Percentiles rank a stretch among this genome's conserved stretches.
phyloP scores from a whole-genome alignment of 73 alveolate genomes.

The Effrenium voratum region DNA sequence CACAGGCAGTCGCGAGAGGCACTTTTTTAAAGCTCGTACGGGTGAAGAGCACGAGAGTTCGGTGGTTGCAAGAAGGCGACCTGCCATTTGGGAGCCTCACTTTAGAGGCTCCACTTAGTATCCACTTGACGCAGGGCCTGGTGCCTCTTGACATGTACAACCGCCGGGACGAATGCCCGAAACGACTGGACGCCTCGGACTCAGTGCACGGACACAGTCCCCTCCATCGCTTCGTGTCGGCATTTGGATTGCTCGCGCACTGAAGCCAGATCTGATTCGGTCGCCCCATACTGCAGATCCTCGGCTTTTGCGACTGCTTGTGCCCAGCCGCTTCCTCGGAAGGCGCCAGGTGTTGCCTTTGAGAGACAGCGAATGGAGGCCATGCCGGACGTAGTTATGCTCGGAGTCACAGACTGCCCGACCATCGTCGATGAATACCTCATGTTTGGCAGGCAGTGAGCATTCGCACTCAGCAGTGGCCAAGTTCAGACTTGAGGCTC shows the following conservation, averaged over 20 bases:
- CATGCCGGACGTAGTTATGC: background rate
- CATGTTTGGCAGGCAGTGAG: conserved; percentile 50
- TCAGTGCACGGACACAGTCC: background rate
- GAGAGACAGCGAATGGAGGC: background rate
- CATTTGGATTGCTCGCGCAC: too few relatives aligned
- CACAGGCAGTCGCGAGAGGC: too few relatives aligned
- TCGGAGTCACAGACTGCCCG: conserved; percentile 50
- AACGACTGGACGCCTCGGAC: conserved; percentile 42
- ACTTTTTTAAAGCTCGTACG: too few relatives aligned
- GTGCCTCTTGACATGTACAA: conserved; percentile 56
- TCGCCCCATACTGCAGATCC: background rate
- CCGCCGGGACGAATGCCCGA: conserved; percentile 63
- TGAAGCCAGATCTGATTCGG: too few relatives aligned
- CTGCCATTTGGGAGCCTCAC: too few relatives aligned
- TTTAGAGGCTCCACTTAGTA: background rate
- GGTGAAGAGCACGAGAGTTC: too few relatives aligned
- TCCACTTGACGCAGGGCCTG: conserved; percentile 74
- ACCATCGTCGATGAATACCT: conserved; percentile 52
- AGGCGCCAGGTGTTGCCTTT: background rate
- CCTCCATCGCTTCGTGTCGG: too few relatives aligned
- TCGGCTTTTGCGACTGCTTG: conserved; percentile 64
- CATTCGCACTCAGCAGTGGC: background rate
- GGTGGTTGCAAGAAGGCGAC: too few relatives aligned
- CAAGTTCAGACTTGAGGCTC: background rate
- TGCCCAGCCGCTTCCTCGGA: conserved; percentile 37